Evolutionary conservation across 805 yeast genomes (phyloP), one percentile per base, ranked within the genome.

Genomic region (Candida multigemmis): DNA sequence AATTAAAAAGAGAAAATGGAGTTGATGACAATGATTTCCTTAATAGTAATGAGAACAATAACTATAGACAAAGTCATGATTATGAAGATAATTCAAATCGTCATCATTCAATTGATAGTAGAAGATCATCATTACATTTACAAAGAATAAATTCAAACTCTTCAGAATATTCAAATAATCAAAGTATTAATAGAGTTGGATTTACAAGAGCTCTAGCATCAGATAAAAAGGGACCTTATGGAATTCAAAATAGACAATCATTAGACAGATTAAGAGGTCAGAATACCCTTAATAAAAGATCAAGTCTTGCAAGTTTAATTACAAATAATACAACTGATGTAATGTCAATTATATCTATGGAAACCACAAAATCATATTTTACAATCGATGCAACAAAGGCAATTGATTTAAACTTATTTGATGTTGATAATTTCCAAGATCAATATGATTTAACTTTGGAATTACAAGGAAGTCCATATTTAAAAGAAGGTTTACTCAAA

Each of bases 391-490:
- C 13, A 29, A 27, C 11, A 21, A 24, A 17, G n/a, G n/a, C n/a
- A n/a, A n/a, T n/a, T n/a, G n/a, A n/a, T n/a, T n/a, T n/a, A n/a
- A n/a, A n/a, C n/a, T n/a, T n/a, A 29, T 62, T 61, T 26, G 48
- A 59, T 34, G 53, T 55, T 10, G 50, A 53, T 21, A 59, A 60
- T 30, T 62, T 50, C 40, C 66, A 61, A 37, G 69, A 59, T 36
- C 65, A 65, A 17, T 66, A 63, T 32, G 85, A 78, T 47, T 61
- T 70, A 36, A 70, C 69, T 20, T 56, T 78, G 31, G 86, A 77
- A 41, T 56, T 74, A 24, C 65, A 66, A 27, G 89, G 89, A 2
- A 74, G 87, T 1, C 89, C 91, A 1, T 80, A 83, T 73, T 64
- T 76, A 31, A 77, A 80, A 44, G 89, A 80, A 51, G 89, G 91